Evolutionary conservation across 129 eudicot genomes (phyloP).

Genomic region (Artemisia argyi): DNA sequence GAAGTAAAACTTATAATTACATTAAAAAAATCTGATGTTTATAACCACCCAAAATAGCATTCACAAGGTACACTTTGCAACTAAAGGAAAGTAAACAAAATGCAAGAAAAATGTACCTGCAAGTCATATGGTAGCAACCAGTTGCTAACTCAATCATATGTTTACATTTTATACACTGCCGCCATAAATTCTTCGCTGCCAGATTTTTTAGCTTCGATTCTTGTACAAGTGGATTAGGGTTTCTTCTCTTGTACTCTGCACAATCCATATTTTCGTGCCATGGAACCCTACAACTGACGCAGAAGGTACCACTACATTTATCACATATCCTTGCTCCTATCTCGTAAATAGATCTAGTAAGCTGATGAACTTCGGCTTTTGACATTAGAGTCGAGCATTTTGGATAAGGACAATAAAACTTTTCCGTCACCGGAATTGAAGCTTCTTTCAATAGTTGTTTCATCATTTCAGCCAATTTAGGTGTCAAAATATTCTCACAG

Average conservation of each 20-base stretch:
- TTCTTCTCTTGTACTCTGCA: conserved; percentile 40
- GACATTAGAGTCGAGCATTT: conserved; percentile 85
- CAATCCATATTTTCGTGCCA: conserved; percentile 69
- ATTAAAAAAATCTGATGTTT: no score
- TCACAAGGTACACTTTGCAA: no score
- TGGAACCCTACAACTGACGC: conserved; percentile 73
- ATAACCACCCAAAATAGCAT: no score
- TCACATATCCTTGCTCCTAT: conserved; percentile 48
- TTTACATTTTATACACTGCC: conserved; percentile 79
- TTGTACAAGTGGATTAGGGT: conserved; percentile 45
- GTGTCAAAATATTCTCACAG: conserved; percentile 59
- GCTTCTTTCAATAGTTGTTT: conserved; percentile 58
- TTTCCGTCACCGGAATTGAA: conserved; percentile 70
- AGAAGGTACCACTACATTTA: conserved; percentile 57
- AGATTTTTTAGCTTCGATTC: conserved; percentile 70
- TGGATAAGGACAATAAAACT: conserved; percentile 82
- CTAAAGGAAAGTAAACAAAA: background rate
- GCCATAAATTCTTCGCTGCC: conserved; percentile 74
- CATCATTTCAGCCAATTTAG: conserved; percentile 68
- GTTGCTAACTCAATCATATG: conserved; percentile 79
- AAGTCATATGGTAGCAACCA: conserved; percentile 93
- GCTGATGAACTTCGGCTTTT: conserved; percentile 41
- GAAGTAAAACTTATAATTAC: background rate
- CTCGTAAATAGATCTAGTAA: conserved; percentile 17
- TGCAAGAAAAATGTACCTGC: conserved; percentile 52